These are phyloP conservation scores for Amanita jacksonii DNA, from an alignment of 768 basidiomycete species.

Conservation along the genomic window DNA sequence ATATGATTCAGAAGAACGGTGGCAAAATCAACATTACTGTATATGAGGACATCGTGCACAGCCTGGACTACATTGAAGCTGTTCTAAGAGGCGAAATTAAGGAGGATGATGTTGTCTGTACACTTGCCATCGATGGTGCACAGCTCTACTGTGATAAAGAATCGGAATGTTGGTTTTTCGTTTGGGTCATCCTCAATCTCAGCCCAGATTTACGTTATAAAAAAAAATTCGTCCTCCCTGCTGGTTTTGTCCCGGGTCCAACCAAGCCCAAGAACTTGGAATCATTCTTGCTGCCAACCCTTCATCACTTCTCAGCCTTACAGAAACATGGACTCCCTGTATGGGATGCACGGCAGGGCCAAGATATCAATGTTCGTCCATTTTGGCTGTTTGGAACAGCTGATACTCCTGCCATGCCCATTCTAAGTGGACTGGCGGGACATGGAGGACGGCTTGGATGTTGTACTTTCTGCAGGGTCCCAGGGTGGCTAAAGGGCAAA, in stretches of 20 bases:
- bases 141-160: constrained; percentile 33
- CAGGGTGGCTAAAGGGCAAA: constrained; percentile 1
- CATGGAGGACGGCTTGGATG: neutral
- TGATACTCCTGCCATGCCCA: neutral
- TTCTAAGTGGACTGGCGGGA: neutral
- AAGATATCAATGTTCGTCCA: neutral
- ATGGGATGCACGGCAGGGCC: neutral
- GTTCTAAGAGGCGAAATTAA: constrained; percentile 15
- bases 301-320: neutral
- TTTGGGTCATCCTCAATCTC: constrained; percentile 29
- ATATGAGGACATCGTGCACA: constrained; percentile 21
- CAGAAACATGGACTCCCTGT: neutral
- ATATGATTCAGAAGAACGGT: too few relatives aligned
- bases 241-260: constrained; percentile 20
- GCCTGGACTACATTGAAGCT: constrained; percentile 19
- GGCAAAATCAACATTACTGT: neutral
- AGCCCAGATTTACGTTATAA: constrained; percentile 18
- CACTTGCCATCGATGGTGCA: constrained; percentile 29
- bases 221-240: constrained; percentile 16
- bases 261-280: constrained; percentile 19
- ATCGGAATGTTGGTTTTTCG: constrained; percentile 33
- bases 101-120: constrained; percentile 23
- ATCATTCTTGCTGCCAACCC: constrained; percentile 15
- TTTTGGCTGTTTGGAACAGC: neutral
- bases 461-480: neutral